Evolutionary conservation across 2,329 filamentous ascomycete genomes (phyloP).

Genomic region (Sordariomycetes sp.): DNA sequence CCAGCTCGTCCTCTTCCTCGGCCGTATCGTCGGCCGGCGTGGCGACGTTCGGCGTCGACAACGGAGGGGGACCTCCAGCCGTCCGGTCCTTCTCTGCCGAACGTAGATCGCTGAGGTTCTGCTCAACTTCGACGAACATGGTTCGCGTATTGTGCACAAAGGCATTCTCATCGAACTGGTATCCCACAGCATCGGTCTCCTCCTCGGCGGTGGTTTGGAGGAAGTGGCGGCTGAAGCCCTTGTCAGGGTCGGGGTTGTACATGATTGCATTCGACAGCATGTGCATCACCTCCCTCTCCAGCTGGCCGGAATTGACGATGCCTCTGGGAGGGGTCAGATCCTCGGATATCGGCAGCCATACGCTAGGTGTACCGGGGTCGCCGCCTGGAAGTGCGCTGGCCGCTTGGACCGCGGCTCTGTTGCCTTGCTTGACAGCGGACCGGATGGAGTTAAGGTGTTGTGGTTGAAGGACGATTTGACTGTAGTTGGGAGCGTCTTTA

Average conservation of each 20-base stretch:
- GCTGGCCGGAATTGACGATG: slow-evolving; percentile 86
- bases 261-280: slow-evolving; percentile 99
- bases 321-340: slow-evolving; percentile 78
- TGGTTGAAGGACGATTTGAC: slow-evolving; percentile 62
- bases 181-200: slow-evolving; percentile 41
- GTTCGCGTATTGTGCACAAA: slow-evolving; percentile 80
- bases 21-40: slow-evolving; percentile 34
- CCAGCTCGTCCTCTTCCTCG: slow-evolving; percentile 39
- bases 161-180: slow-evolving; percentile 70
- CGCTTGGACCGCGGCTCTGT: slow-evolving; percentile 51
- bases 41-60: slow-evolving; percentile 24
- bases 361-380: slow-evolving; percentile 44
- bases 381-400: slow-evolving; percentile 52
- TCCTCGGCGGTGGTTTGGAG: slow-evolving; percentile 33
- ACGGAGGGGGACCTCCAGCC: slow-evolving; percentile 21
- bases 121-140: slow-evolving; percentile 85
- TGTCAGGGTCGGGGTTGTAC: slow-evolving; percentile 83
- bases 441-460: slow-evolving; percentile 74
- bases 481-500: slow-evolving; percentile 67
- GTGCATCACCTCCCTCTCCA: slow-evolving; percentile 87
- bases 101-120: slow-evolving; percentile 65
- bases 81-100: slow-evolving; percentile 55
- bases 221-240: slow-evolving; percentile 58
- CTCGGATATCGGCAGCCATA: slow-evolving; percentile 60
- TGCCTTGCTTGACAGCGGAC: slow-evolving; percentile 65